Evolutionary conservation across 768 basidiomycete species (phyloP), one percentile per base, ranked within the genome.

Genomic region (Leccinum longicurvipes): DNA sequence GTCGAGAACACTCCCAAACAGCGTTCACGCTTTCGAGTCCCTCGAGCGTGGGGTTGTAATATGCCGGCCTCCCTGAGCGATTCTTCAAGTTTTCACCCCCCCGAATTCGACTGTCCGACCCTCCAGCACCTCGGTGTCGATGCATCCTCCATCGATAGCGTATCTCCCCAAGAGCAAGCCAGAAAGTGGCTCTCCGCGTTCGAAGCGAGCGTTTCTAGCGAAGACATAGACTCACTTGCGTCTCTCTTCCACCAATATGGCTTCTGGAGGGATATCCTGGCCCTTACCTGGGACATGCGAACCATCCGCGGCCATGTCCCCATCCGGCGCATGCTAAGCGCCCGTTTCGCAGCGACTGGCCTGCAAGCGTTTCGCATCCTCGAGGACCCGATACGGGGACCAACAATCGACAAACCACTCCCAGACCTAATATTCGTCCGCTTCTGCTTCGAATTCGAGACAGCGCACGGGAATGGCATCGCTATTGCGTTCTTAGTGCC

Each of bases 351-450:
- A 11, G 28, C 7, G 4, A 61, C 63, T 6, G 58, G 64, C 12
- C 23, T 69, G 14, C 56, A 60, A 1, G 51, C 50, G 15, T 56
- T 65, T 31, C 56, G 34, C 1, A 58, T 68, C 32, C 44, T 65
- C 21, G 57, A 65, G 10, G 70, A 66, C 44, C 25, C 47, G 7
- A 15, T 74, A 49, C 68, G 65, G 2, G 67, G 57, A 28, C 62
- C 71, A n/a, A 62, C 34, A 3, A 42, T 81, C 17, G 66, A 74
- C 47, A 70, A 66, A 14, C 79, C 77, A 4, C 77, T 74, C 54
- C 75, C 81, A 0, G 84, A 82, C 59, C 54, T 88, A 5, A 76
- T 73, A 0, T 88, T 85, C 80, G 67, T 89, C 39, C 77, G 79
- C 28, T 69, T 77, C 28, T 66, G 80, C 53, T 85, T 89, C 65